Evolutionary conservation across 2,329 filamentous ascomycete genomes (phyloP), one percentile per base, ranked within the genome.

Genomic region (Coccinonectria pachysandricola): DNA sequence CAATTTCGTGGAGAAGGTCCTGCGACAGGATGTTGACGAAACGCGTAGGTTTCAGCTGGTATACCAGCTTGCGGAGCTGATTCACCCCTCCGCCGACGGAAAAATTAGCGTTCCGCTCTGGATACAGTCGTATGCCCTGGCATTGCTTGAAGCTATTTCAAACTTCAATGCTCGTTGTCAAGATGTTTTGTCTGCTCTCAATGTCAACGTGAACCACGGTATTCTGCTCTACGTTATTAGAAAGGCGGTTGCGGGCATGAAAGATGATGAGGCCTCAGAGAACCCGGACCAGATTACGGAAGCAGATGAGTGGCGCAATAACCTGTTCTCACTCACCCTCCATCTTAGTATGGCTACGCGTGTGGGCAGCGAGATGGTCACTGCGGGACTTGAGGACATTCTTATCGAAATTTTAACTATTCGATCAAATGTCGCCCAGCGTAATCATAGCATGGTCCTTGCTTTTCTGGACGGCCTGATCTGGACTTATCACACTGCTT

Each of bases 201-300:
- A 86, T 46, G 84, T 92, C 28, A 94, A 88, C 42, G 88, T 96
- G 19, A 96, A 93, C 45, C 92, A 98, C 45, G 92, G 91, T 9
- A 80, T 96, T 15, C 67, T 99, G 22, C 79, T 96, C 40, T 96
- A 95, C 47, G 72, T 95, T 40, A 79, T 94, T 25, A 75, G 88
- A 30, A 95, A 93, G 54, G 83, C 86, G 7, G 82, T 96, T 31
- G 78, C 79, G 11, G 82, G 86, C 37, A 79, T 98, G 59, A 75
- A 68, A 31, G 62, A 62, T 11, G 66, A 75, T 32, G 60, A 63
- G 24, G 31, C 39, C 5, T 50, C 61, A 25, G 72, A 79, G 29
- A 57, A 64, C 32, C 64, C 74, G 19, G 65, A 70, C 12, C 68
- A 75, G 37, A 67, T 71, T 30, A 71, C 72, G n/a, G 71, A 75